Conservation (phyloP, 2,329 filamentous ascomycete genomes). For the Cladosporium sp. region DNA sequence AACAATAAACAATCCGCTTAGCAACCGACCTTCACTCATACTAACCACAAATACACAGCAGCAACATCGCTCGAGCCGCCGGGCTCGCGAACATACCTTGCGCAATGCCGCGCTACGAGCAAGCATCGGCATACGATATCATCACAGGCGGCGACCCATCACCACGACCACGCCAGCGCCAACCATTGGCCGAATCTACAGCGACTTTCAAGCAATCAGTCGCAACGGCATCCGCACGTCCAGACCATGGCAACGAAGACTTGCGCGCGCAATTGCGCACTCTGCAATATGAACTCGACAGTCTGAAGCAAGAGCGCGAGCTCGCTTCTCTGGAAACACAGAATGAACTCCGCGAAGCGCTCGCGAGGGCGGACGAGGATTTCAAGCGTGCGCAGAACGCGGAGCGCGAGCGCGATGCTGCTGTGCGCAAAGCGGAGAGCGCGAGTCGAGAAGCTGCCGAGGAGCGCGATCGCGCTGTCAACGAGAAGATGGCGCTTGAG, state of each 20-base stretch:
- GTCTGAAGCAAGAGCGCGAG: constrained; percentile 81
- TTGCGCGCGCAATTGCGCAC: constrained; percentile 87
- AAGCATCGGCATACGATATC: constrained; percentile 43
- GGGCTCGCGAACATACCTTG: background rate
- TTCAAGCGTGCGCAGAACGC: constrained; percentile 61
- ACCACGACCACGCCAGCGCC: constrained; percentile 29
- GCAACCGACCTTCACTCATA: background rate
- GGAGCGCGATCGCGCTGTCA: constrained; percentile 49
- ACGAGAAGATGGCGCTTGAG: constrained; percentile 54
- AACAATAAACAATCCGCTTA: background rate
- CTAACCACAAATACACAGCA: background rate
- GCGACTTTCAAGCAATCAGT: constrained; percentile 36
- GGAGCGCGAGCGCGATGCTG: constrained; percentile 49
- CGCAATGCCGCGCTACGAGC: constrained; percentile 36
- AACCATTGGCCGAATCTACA: constrained; percentile 18
- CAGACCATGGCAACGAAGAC: constrained; percentile 60
- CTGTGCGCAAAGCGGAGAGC: constrained; percentile 52
- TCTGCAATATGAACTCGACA: constrained; percentile 81
- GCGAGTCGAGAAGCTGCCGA: constrained; percentile 54
- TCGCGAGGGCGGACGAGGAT: constrained; percentile 79
- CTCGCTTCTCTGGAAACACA: constrained; percentile 73
- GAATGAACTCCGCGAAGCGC: constrained; percentile 75
- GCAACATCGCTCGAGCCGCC: background rate
- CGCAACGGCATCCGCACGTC: constrained; percentile 20
- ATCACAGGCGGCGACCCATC: constrained; percentile 41